These are phyloP conservation scores for Anthracocystis walkeri DNA, from an alignment of 1,284 basidiomycete genomes.

Conservation along the genomic window DNA sequence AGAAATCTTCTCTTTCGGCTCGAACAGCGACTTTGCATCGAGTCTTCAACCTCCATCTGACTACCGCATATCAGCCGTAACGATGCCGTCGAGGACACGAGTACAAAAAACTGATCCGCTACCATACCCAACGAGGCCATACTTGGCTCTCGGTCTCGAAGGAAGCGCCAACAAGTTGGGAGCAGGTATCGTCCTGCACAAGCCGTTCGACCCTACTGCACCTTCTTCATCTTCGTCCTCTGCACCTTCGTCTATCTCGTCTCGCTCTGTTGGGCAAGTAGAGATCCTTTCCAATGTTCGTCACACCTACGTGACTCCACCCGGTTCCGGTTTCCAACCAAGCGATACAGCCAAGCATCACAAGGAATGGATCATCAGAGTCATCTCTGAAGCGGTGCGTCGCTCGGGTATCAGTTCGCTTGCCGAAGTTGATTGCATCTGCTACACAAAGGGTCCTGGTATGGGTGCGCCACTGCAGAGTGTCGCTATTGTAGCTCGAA, in stretches of 20 bases:
- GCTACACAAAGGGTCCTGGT: slow-evolving; percentile 98
- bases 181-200: slow-evolving; percentile 91
- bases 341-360: slow-evolving; percentile 95
- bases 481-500: slow-evolving; percentile 93
- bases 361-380: slow-evolving; percentile 87
- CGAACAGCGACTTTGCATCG: not conserved
- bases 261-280: slow-evolving; percentile 75
- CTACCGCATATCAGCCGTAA: not conserved
- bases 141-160: slow-evolving; percentile 65
- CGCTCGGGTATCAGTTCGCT: slow-evolving; percentile 78
- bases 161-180: slow-evolving; percentile 91
- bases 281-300: slow-evolving; percentile 75
- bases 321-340: slow-evolving; percentile 96
- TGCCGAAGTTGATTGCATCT: slow-evolving; percentile 89
- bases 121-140: slow-evolving; percentile 50
- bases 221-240: slow-evolving; percentile 35
- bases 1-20: not conserved
- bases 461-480: slow-evolving; percentile 98
- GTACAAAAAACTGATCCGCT: slow-evolving; percentile 52
- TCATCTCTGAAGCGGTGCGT: slow-evolving; percentile 83
- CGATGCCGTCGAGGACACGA: slow-evolving; percentile 35
- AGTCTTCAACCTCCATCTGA: not conserved
- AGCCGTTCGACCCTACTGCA: slow-evolving; percentile 73
- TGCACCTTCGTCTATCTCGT: slow-evolving; percentile 73
- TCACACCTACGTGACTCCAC: slow-evolving; percentile 98